phyloP scores from a whole-genome alignment of 441 rosid genomes.

The Populus trichocarpa region DNA sequence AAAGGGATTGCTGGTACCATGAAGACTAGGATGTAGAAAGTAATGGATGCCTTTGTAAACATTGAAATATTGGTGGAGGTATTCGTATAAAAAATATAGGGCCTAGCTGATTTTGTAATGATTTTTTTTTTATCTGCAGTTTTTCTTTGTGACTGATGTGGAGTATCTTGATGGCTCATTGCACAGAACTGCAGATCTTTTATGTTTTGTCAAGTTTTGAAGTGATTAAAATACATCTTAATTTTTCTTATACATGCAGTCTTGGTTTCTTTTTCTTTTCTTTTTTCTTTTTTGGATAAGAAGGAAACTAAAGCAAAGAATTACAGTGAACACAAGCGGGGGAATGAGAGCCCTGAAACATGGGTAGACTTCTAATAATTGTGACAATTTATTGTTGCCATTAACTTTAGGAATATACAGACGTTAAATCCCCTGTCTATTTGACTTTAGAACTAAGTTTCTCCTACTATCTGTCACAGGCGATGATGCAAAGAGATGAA shows the following conservation, averaged over 20 bases:
- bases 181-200: neutral
- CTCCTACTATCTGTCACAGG: conserved; percentile 33
- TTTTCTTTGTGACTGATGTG: neutral
- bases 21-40: neutral
- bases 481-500: conserved; percentile 58
- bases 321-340: too few relatives aligned
- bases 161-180: neutral
- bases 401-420: neutral
- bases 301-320: too few relatives aligned
- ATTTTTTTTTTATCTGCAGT: neutral
- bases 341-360: too few relatives aligned
- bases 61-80: neutral
- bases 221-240: neutral
- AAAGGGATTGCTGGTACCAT: neutral
- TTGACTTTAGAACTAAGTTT: neutral
- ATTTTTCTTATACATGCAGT: neutral
- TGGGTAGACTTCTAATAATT: neutral
- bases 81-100: neutral
- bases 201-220: neutral
- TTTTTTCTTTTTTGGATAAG: too few relatives aligned
- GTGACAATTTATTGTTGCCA: neutral
- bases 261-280: neutral
- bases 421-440: neutral
- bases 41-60: neutral
- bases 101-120: neutral